These are phyloP conservation scores for Thinopyrum obtusiflorum DNA, from an alignment of 202 grass and related monocot species.

Conservation along the genomic window DNA sequence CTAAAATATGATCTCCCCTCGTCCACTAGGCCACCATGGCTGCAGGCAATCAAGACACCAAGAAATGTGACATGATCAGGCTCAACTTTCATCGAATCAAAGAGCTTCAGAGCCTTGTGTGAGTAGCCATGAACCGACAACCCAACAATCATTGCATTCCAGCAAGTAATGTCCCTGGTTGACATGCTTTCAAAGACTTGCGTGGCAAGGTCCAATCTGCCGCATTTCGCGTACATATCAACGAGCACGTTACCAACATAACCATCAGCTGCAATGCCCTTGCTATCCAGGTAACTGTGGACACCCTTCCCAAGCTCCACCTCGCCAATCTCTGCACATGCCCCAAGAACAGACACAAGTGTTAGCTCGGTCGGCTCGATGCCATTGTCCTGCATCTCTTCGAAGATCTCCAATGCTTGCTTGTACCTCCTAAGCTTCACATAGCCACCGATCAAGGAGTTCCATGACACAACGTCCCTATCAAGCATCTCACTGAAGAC, in stretches of 20 bases:
- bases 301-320: constrained; percentile 44
- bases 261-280: constrained; percentile 53
- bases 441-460: constrained; percentile 61
- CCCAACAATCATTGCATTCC: constrained; percentile 71
- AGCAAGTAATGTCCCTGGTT: constrained; percentile 56
- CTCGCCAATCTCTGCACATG: constrained; percentile 39
- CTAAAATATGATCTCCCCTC: constrained; percentile 53
- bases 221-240: constrained; percentile 82
- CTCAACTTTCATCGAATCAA: constrained; percentile 45
- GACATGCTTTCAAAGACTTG: constrained; percentile 56
- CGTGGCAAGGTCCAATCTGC: constrained; percentile 44
- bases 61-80: constrained; percentile 57
- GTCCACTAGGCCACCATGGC: constrained; percentile 55
- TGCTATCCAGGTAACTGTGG: constrained; percentile 45
- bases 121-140: constrained; percentile 60
- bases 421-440: constrained; percentile 32
- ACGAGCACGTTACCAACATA: constrained; percentile 60
- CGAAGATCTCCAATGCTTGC: constrained; percentile 42
- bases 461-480: constrained; percentile 61
- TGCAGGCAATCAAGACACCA: constrained; percentile 66
- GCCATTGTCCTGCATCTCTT: constrained; percentile 45
- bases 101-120: constrained; percentile 46
- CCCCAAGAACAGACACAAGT: constrained; percentile 48
- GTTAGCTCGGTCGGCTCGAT: constrained; percentile 58
- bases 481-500: constrained; percentile 54